Evolutionary conservation across 2,329 filamentous ascomycete species (phyloP).

Genomic region (Aspergillus felis): DNA sequence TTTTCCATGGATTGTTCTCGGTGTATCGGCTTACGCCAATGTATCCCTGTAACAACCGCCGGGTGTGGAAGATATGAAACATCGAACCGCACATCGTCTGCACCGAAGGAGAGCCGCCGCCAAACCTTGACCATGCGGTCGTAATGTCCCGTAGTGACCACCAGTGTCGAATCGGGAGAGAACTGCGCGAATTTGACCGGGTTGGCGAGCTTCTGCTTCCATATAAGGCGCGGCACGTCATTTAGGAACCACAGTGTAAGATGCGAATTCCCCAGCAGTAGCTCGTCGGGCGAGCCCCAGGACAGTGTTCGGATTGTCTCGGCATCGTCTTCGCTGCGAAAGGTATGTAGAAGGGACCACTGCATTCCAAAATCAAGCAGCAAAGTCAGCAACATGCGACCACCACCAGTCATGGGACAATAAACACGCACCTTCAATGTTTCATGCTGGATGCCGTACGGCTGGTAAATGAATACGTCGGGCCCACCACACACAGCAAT

Average conservation of each 20-base stretch:
- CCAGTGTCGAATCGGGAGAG: slow-evolving; percentile 81
- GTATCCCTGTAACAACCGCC: slow-evolving; percentile 69
- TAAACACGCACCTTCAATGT: slow-evolving; percentile 62
- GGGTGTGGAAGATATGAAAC: slow-evolving; percentile 88
- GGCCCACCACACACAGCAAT: slow-evolving; percentile 70
- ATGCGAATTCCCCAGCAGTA: slow-evolving; percentile 69
- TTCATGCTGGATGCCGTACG: slow-evolving; percentile 66
- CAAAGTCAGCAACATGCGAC: slow-evolving; percentile 17
- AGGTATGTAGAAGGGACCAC: slow-evolving; percentile 58
- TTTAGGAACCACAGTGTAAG: slow-evolving; percentile 66
- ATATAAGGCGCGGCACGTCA: slow-evolving; percentile 51
- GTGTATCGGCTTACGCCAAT: slow-evolving; percentile 79
- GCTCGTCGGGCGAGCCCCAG: slow-evolving; percentile 82
- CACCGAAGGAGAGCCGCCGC: slow-evolving; percentile 79
- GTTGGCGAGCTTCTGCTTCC: slow-evolving; percentile 71
- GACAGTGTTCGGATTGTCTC: slow-evolving; percentile 60
- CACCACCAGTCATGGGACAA: background rate
- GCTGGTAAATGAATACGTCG: slow-evolving; percentile 72
- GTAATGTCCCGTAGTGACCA: slow-evolving; percentile 73
- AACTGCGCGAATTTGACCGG: slow-evolving; percentile 70
- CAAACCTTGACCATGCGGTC: slow-evolving; percentile 90
- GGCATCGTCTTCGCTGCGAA: slow-evolving; percentile 42
- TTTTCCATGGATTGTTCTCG: slow-evolving; percentile 77
- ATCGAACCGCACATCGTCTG: slow-evolving; percentile 81
- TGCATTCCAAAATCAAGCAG: slow-evolving; percentile 20